A percentile compares a stretch with the other conserved stretches of the same genome.
phyloP scores from a whole-genome alignment of 345 rosid species.

The Melaleuca alternifolia region DNA sequence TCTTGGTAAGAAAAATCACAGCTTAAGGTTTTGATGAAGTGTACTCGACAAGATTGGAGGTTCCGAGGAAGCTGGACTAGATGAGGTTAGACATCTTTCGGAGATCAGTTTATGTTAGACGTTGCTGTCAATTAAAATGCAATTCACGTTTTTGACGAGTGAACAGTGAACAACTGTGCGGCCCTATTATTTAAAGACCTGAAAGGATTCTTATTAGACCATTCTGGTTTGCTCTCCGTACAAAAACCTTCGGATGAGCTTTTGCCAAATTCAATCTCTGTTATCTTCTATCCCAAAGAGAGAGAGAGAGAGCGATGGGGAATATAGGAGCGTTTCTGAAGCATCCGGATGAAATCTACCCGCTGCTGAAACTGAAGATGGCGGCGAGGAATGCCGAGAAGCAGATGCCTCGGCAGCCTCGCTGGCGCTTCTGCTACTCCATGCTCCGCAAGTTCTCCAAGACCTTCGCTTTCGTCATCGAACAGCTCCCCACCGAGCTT shows the following conservation, averaged over 20 bases:
- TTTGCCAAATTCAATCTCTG: not conserved
- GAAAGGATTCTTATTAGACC: not conserved
- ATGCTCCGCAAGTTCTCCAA: constrained; percentile 84
- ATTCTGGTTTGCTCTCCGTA: not conserved
- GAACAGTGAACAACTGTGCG: too few species aligned
- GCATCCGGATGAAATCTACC: constrained; percentile 67
- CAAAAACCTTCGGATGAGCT: not conserved
- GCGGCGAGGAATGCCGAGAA: constrained; percentile 55
- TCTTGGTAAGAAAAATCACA: not conserved
- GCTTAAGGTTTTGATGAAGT: not conserved
- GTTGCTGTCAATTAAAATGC: too few species aligned
- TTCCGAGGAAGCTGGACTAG: not conserved
- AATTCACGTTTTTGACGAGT: too few species aligned
- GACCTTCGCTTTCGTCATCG: constrained; percentile 71
- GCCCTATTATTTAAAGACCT: too few species aligned
- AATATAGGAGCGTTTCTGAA: constrained; percentile 48
- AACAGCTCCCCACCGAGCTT: constrained; percentile 65
- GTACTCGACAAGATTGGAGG: not conserved
- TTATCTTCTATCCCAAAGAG: not conserved
- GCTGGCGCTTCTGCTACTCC: constrained; percentile 77
- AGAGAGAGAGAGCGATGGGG: constrained; percentile 29
- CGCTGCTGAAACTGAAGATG: constrained; percentile 62
- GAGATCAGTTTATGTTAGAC: too few species aligned
- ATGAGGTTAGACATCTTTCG: too few species aligned
- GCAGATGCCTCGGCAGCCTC: constrained; percentile 83